Evolutionary conservation across 257 asterid genomes (phyloP), one percentile per base, ranked within the genome.

Genomic region (Nicotiana benthamiana): DNA sequence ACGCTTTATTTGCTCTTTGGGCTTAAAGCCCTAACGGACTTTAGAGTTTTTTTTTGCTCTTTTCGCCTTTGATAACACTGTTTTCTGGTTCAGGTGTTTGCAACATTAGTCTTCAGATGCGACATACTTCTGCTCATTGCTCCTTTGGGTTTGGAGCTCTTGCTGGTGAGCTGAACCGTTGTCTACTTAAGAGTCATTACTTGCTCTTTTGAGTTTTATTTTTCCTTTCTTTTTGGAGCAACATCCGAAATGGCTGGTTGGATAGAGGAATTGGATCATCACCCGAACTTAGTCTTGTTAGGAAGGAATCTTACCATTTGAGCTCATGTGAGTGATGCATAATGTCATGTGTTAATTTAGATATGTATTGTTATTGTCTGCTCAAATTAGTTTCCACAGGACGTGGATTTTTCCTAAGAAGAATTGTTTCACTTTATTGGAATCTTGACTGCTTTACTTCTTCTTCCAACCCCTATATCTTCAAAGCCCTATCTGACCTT

Each of bases 101-200:
- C 97, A 53, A 93, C 97, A 30, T 43, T 90, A 74, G 83, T 92
- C 85, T 91, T 96, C 91, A 91, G 98, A 92, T 96, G 99, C 57
- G 99, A 96, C 88, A 87, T 94, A 80, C 86, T 94, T 86, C 85
- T 96, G 75, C 98, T 96, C 80, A 81, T 89, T 83, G 79, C 92
- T 68, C 98, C 99, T 72, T 78, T 96, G 74, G 97, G 97, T 84
- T 87, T 94, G 86, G 90, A 89, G 89, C 92, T 96, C 66, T 81
- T 94, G 85, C 90, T 94, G 98, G 99, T 94, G 92, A 76, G 92
- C 80, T 82, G 56, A 81, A 57, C 75, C 34, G 54, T 72, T 56
- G 28, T 79, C 67, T 48, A 48, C 61, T 48, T 70, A 43, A 13
- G 59, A 70, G 22, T 77, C 75, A 16, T 79, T 80, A 51, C 75